Evolutionary conservation across 805 yeast genomes (phyloP).

Genomic region (Ogataea saltuana): DNA sequence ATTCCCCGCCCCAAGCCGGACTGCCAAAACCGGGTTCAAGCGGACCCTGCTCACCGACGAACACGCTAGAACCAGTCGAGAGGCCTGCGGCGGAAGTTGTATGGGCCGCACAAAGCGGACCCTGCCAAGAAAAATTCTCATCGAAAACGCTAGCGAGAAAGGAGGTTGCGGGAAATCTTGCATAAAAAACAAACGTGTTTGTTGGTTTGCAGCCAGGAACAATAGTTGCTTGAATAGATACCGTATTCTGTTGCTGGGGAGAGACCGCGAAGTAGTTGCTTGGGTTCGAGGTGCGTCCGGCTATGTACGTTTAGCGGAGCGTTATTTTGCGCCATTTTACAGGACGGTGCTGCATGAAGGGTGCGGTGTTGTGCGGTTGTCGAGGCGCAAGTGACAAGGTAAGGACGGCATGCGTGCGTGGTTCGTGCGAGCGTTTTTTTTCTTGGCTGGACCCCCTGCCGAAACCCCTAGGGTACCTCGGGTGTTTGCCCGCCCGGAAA

Average conservation of each 20-base stretch:
- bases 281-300: background rate
- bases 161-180: slow-evolving; percentile 8
- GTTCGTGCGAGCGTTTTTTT: slow-evolving; percentile 1
- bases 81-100: background rate
- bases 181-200: slow-evolving; percentile 2
- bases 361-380: slow-evolving; percentile 4
- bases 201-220: background rate
- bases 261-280: slow-evolving; percentile 2
- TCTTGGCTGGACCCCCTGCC: slow-evolving; percentile 9
- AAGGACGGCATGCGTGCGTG: background rate
- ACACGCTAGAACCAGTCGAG: slow-evolving; percentile 1
- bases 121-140: slow-evolving; percentile 12
- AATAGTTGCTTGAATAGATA: background rate
- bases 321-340: slow-evolving; percentile 8
- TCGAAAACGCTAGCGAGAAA: slow-evolving; percentile 1
- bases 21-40: slow-evolving; percentile 4
- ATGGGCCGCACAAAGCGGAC: slow-evolving; percentile 9
- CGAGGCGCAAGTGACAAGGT: slow-evolving; percentile 6
- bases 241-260: background rate
- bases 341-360: background rate
- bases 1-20: background rate
- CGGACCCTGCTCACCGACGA: slow-evolving; percentile 1
- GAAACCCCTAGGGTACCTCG: slow-evolving; percentile 1
- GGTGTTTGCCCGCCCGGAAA: slow-evolving; percentile 5
- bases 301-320: slow-evolving; percentile 6